Base-by-base conservation (phyloP, 2,329 filamentous ascomycete species). In the Huntiella savannae region DNA sequence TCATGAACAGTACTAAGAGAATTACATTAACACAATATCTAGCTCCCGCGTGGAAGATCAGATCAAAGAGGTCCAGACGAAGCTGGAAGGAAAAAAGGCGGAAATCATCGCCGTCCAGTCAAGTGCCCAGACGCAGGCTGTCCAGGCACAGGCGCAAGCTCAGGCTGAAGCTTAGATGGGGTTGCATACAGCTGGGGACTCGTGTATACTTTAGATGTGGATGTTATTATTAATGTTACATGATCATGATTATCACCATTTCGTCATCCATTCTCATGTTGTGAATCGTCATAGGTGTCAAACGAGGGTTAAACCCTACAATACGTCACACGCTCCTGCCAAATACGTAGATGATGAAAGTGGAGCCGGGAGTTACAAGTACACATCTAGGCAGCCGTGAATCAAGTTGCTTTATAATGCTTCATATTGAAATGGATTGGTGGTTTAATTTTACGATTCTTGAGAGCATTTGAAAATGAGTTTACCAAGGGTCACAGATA, bases 81-180 rank as follows among this genome's bases (percentile, higher is more conserved):
- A 71, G 59, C 60, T 73, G 15, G 71, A 76, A 55, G 70, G 64
- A 58, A 73, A 74, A 61, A 74, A 72, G 61, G 61, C 60, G 19
- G 70, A 76, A 55, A 75, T 77, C 51, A 72, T 77, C 40, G 69
- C 73, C 54, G 54, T 65, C 6, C 73, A 76, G 55, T 59, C 67
- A 8, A 62, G 62, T 33, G 65, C 68, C 3, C 70, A 74, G 53
- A 63, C 63, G 4, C 32, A 36, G 22, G 40, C 45, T 19, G 40
- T 54, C 17, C 37, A 41, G 33, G 41, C 41, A 12, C 45, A 47
- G 33, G 48, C 41, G 3, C 40, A 50, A 12, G 28, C 34, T 22
- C 44, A 42, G 28, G 34, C 40, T 12, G 11, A 13, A 5, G 43
- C 33, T 3, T 28, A 28, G 22, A 28, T 8, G 6, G 8, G 2